Evolutionary conservation across 176 grass and related monocot species (phyloP).

Genomic region (Triticum urartu): DNA sequence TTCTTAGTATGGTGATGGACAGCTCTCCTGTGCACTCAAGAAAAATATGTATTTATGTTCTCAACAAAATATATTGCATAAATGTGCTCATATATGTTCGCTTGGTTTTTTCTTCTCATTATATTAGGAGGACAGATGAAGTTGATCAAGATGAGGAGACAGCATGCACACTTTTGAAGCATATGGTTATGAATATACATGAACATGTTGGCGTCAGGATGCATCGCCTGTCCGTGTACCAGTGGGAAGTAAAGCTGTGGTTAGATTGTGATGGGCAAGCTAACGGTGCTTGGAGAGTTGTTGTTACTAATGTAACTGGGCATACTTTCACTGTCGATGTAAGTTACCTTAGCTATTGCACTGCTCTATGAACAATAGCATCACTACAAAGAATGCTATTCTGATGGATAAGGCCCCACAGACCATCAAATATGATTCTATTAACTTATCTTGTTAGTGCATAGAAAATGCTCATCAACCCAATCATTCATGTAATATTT

Average conservation of each 20-base stretch:
- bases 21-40: too few relatives aligned
- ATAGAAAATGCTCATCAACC: conserved; percentile 17
- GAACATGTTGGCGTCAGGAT: conserved; percentile 88
- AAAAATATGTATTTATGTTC: background rate
- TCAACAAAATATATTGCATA: conserved; percentile 24
- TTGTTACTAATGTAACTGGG: conserved; percentile 89
- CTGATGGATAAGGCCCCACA: conserved; percentile 3
- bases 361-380: conserved; percentile 25
- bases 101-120: conserved; percentile 25
- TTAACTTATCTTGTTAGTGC: background rate
- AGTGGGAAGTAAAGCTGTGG: conserved; percentile 97
- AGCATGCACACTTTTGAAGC: conserved; percentile 65
- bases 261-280: conserved; percentile 70
- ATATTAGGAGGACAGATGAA: conserved; percentile 58
- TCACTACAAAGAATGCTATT: background rate
- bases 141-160: conserved; percentile 58
- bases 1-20: too few relatives aligned
- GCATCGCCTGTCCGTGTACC: conserved; percentile 91
- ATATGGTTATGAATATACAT: conserved; percentile 88
- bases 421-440: background rate
- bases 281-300: conserved; percentile 91
- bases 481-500: background rate
- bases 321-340: conserved; percentile 96
- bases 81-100: conserved; percentile 13
- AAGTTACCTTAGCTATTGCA: conserved; percentile 39